Base-by-base conservation (phyloP, 495 filamentous ascomycete species). In the Penicillium odoratum region DNA sequence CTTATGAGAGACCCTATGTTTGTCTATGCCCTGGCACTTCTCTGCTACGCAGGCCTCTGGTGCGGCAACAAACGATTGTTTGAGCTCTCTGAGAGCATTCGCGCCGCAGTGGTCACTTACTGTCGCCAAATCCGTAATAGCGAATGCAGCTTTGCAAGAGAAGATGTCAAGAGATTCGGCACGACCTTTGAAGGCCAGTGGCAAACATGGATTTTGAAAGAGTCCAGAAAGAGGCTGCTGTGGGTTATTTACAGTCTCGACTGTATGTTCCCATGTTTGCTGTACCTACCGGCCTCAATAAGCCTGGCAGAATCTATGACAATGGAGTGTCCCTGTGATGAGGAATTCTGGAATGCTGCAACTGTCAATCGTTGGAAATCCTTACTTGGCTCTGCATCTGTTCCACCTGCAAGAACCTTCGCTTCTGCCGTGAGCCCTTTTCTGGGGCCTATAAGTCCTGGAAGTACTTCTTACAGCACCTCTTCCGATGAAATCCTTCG, bases 51-150 rank as follows among this genome's bases (percentile, higher is more conserved):
- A 8, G 55, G 55, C 34, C 15, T 57, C 11, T 57, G 55, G 55
- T 57, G 55, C 31, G 55, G 55, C 26, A 57, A 57, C 28, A 57
- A 57, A 16, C 46, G 55, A 34, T 36, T 57, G 7, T 57, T 57
- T 36, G 55, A 57, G 26, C 47, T 57, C 5, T 57, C 46, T 1
- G 55, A 57, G 9, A 51, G 46, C 26, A 34, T 44, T 3, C 18
- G 55, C 3, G 55, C 46, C 18, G 25, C 55, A 15, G 55, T 57
- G 1, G 34, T 57, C 10, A 51, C 36, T 5, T 57, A 57, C 18
- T 57, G 34, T 10, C 55, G 55, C 7, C 55, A 51, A 8, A 50
- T 57, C 4, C 55, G 38, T 16, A 15, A 40, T 15, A 40, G 38
- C n/a, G 38, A 40, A 40, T 40, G 4, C 15, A 40, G 15, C 13